Evolutionary conservation across 352 stramenopile genomes (phyloP).

Genomic region (Aphanomyces stellatus): DNA sequence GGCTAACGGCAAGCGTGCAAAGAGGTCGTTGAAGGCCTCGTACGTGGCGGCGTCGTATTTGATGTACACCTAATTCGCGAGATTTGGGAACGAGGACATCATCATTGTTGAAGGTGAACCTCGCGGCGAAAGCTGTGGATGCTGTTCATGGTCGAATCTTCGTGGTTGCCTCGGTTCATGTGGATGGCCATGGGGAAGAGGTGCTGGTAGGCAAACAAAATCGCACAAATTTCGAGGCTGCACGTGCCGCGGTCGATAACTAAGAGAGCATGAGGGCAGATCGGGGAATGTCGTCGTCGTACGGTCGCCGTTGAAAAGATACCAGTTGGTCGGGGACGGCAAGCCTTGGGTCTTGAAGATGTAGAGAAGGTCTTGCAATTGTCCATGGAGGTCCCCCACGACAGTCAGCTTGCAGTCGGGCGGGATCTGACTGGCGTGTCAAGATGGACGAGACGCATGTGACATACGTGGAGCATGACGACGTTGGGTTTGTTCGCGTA

Average conservation of each 20-base stretch:
- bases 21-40: conserved; percentile 26
- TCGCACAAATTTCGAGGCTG: conserved; percentile 41
- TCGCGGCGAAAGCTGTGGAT: conserved; percentile 27
- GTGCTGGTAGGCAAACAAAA: conserved; percentile 43
- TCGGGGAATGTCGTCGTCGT: neutral
- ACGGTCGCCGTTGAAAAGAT: conserved; percentile 78
- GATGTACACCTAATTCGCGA: neutral
- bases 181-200: conserved; percentile 34
- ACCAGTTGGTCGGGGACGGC: conserved; percentile 32
- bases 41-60: conserved; percentile 20
- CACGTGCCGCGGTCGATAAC: conserved; percentile 57
- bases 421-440: neutral
- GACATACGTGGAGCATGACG: neutral
- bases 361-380: conserved; percentile 14
- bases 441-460: neutral
- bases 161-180: conserved; percentile 77
- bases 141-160: conserved; percentile 47
- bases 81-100: neutral
- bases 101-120: too few species aligned
- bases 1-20: conserved; percentile 43
- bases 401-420: conserved; percentile 13
- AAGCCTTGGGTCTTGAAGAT: conserved; percentile 18
- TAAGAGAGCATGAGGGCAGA: neutral
- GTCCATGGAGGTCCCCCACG: conserved; percentile 19
- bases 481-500: conserved; percentile 7